A percentile compares a stretch with the other conserved stretches of the same genome.
phyloP scores from a whole-genome alignment of 1,284 basidiomycete species.

The Gastroboletus turbinatus region DNA sequence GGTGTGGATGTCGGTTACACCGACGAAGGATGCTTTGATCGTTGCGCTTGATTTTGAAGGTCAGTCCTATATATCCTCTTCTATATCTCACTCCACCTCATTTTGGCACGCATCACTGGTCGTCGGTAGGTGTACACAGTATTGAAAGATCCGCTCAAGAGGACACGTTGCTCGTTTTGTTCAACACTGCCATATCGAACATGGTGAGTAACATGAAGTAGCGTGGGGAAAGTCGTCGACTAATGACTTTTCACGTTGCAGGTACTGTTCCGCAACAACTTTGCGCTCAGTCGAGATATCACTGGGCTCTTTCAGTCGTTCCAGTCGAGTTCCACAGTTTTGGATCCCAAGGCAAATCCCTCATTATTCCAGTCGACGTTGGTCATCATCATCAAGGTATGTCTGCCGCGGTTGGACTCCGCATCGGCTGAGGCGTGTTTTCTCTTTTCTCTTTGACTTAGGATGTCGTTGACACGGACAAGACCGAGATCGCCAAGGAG shows the following conservation, averaged over 20 bases:
- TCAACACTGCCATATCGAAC: constrained; percentile 66
- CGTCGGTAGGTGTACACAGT: constrained; percentile 53
- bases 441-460: constrained; percentile 16
- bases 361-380: constrained; percentile 58
- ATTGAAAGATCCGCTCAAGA: constrained; percentile 64
- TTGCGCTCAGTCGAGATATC: constrained; percentile 58
- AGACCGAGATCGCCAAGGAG: constrained; percentile 56
- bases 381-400: constrained; percentile 62
- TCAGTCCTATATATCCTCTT: constrained; percentile 2
- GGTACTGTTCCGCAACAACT: constrained; percentile 67
- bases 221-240: neutral
- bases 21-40: constrained; percentile 52
- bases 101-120: neutral
- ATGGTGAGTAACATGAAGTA: constrained; percentile 24
- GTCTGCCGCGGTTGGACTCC: neutral
- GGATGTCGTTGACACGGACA: constrained; percentile 62
- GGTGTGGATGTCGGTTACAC: constrained; percentile 68
- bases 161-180: constrained; percentile 60
- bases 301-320: constrained; percentile 62
- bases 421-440: neutral
- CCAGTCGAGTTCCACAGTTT: constrained; percentile 57
- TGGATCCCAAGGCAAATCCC: constrained; percentile 59
- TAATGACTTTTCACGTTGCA: constrained; percentile 16
- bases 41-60: constrained; percentile 69
- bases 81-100: neutral